These are phyloP conservation scores for Phytophthora nicotianae DNA, from an alignment of 352 stramenopile species.

Conservation along the genomic window DNA sequence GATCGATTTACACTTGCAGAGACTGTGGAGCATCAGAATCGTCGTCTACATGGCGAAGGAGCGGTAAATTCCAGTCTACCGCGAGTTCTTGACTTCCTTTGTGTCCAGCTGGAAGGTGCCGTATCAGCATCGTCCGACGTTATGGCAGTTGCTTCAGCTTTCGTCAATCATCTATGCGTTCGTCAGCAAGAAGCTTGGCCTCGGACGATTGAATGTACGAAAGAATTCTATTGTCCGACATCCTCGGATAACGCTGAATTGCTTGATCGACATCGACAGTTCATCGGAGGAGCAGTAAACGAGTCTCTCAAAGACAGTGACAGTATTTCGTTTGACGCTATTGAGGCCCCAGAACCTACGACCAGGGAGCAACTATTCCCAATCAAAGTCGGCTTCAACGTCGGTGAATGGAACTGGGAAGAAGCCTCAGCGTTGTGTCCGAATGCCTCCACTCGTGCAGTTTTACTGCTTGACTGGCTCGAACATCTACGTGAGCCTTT, in stretches of 20 bases:
- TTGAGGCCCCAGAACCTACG: constrained; percentile 41
- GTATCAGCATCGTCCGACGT: constrained; percentile 26
- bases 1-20: constrained; percentile 70
- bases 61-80: constrained; percentile 47
- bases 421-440: constrained; percentile 39
- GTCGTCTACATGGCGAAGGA: constrained; percentile 54
- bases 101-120: constrained; percentile 47
- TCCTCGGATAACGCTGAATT: constrained; percentile 15
- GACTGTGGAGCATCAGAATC: constrained; percentile 76
- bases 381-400: constrained; percentile 81
- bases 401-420: constrained; percentile 71
- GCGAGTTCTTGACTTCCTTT: constrained; percentile 67
- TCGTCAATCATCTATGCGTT: constrained; percentile 36
- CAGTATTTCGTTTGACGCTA: constrained; percentile 10
- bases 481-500: constrained; percentile 74
- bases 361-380: constrained; percentile 46
- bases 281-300: constrained; percentile 30
- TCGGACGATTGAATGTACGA: constrained; percentile 32
- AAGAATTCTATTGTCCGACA: constrained; percentile 20
- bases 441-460: constrained; percentile 31
- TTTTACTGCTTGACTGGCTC: constrained; percentile 82
- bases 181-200: constrained; percentile 39
- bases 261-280: constrained; percentile 35
- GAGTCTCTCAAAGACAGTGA: constrained; percentile 8
- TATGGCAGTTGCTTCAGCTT: constrained; percentile 17